phyloP scores from a whole-genome alignment of 495 filamentous ascomycete species.

The Hypoxylon lienhwacheense region DNA sequence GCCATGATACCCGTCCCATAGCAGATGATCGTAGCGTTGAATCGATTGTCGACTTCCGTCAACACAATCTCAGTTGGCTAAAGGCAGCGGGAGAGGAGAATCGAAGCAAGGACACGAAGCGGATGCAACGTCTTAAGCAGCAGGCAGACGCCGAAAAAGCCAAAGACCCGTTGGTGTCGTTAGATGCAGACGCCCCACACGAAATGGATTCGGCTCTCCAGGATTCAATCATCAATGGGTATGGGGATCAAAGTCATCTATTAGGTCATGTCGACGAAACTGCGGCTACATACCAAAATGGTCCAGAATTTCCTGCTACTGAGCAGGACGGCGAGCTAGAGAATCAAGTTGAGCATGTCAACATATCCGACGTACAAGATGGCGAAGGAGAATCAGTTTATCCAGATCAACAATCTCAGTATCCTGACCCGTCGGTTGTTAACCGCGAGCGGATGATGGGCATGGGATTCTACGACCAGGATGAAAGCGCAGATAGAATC shows the following conservation, averaged over 20 bases:
- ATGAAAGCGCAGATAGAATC: conserved; percentile 54
- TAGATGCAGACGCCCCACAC: conserved; percentile 36
- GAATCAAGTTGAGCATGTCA: conserved; percentile 29
- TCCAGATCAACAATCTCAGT: conserved; percentile 45
- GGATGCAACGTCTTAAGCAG: conserved; percentile 55
- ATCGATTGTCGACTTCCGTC: conserved; percentile 78
- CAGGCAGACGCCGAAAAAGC: conserved; percentile 58
- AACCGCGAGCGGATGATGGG: conserved; percentile 54
- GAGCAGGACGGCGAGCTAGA: conserved; percentile 7
- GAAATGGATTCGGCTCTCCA: conserved; percentile 41
- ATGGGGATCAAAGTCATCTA: conserved; percentile 40
- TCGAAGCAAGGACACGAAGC: conserved; percentile 51
- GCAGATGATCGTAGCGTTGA: conserved; percentile 89
- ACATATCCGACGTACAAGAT: conserved; percentile 37
- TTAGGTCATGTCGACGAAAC: conserved; percentile 7
- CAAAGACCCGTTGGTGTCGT: conserved; percentile 39
- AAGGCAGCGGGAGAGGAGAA: conserved; percentile 54
- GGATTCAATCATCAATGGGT: conserved; percentile 39
- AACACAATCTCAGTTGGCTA: conserved; percentile 81
- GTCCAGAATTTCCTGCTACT: not conserved
- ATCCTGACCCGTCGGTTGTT: conserved; percentile 51
- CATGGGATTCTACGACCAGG: conserved; percentile 58
- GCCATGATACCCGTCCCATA: conserved; percentile 83
- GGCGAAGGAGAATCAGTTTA: conserved; percentile 31
- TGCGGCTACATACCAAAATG: conserved; percentile 7